phyloP scores from a whole-genome alignment of 495 filamentous ascomycete genomes.

The Aspergillus olivimuriae region DNA sequence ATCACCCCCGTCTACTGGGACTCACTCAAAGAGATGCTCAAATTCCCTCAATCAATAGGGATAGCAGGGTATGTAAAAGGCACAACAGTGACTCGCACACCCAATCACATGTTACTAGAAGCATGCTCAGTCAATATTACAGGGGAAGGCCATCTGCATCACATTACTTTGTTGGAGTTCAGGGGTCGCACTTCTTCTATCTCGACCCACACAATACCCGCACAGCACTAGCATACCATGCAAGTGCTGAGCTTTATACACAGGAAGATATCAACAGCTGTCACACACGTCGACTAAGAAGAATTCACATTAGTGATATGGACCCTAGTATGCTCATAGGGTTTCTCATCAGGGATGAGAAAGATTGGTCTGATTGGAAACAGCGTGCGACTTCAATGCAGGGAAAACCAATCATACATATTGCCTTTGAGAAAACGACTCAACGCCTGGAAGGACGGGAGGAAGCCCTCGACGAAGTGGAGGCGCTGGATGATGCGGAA shows the following conservation, averaged over 20 bases:
- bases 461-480: constrained; percentile 82
- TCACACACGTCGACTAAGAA: constrained; percentile 77
- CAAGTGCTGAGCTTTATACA: constrained; percentile 48
- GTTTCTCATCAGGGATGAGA: constrained; percentile 78
- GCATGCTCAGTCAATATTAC: background rate
- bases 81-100: no score
- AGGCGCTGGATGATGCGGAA: constrained; percentile 70
- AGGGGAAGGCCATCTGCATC: constrained; percentile 92
- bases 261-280: constrained; percentile 72
- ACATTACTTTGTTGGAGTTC: constrained; percentile 96
- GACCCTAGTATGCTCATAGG: constrained; percentile 98
- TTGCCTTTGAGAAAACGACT: constrained; percentile 59
- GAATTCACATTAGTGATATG: constrained; percentile 84
- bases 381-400: constrained; percentile 56
- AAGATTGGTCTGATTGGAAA: constrained; percentile 83
- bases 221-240: constrained; percentile 54
- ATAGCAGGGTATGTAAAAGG: constrained; percentile 77
- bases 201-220: constrained; percentile 86
- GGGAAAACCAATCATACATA: constrained; percentile 80
- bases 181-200: constrained; percentile 85
- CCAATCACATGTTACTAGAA: no score
- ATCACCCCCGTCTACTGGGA: constrained; percentile 91
- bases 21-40: constrained; percentile 70
- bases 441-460: constrained; percentile 51
- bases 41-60: constrained; percentile 84